Conservation (phyloP, 1,139 yeast species). For the Sugiyamaella grinbergsii region DNA sequence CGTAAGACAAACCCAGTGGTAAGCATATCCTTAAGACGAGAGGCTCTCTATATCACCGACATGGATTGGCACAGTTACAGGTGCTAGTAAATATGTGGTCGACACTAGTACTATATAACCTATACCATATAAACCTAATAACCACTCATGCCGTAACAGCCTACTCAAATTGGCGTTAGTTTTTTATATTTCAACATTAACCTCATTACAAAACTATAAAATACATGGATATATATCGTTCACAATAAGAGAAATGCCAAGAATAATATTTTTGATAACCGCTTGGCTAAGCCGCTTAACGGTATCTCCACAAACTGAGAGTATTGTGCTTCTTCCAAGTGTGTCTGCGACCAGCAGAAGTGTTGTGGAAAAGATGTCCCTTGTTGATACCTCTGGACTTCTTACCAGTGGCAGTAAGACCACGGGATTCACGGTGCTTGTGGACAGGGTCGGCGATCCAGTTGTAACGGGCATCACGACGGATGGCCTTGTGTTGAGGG, state of each 20-base stretch:
- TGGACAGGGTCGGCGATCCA: slow-evolving; percentile 99
- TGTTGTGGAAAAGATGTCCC: slow-evolving; percentile 99
- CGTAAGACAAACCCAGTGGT: no score
- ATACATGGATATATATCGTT: slow-evolving; percentile 1
- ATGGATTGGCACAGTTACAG: no score
- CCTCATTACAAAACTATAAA: slow-evolving; percentile 4
- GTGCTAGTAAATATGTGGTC: no score
- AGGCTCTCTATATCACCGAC: no score
- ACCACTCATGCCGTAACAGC: background rate
- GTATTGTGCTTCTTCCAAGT: slow-evolving; percentile 99
- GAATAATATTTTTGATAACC: slow-evolving; percentile 8
- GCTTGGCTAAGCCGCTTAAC: slow-evolving; percentile 51
- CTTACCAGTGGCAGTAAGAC: slow-evolving; percentile 98
- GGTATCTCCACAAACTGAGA: slow-evolving; percentile 99
- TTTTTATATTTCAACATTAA: slow-evolving; percentile 6
- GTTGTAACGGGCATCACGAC: slow-evolving; percentile 99
- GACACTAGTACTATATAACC: background rate
- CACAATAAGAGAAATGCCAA: slow-evolving; percentile 3
- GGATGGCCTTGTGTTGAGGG: slow-evolving; percentile 98
- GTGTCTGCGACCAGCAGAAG: slow-evolving; percentile 97
- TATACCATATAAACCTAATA: background rate
- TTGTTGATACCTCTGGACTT: slow-evolving; percentile 99
- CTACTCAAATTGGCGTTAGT: background rate
- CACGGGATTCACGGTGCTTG: slow-evolving; percentile 99
- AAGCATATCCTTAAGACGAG: no score